Percentiles rank a stretch among this genome's conserved stretches.
phyloP scores from a whole-genome alignment of 768 basidiomycete genomes.

The Boletus eberwhitei region DNA sequence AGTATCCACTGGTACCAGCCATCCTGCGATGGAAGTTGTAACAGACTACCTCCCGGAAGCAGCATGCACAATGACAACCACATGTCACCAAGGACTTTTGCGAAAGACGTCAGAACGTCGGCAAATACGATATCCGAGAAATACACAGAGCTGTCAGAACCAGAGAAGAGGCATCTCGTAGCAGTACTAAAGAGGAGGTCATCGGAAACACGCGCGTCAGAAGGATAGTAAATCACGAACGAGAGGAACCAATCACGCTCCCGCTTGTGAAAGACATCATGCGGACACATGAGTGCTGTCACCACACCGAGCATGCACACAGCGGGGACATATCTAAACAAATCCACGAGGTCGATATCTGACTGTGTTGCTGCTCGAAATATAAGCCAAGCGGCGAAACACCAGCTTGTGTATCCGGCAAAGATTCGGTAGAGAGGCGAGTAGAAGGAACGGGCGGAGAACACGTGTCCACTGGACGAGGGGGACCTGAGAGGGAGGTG shows the following conservation, averaged over 20 bases:
- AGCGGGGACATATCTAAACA: conserved; percentile 73
- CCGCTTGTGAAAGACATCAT: conserved; percentile 58
- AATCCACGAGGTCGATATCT: conserved; percentile 60
- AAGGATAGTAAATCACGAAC: conserved; percentile 46
- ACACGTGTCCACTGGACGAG: conserved; percentile 19
- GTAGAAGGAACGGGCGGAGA: conserved; percentile 42
- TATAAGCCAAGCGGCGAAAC: conserved; percentile 62
- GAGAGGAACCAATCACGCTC: conserved; percentile 76
- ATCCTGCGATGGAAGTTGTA: conserved; percentile 57
- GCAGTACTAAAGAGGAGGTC: conserved; percentile 49
- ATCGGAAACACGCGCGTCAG: background rate
- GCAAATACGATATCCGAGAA: conserved; percentile 94
- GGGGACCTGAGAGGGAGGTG: conserved; percentile 22
- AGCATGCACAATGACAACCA: conserved; percentile 89
- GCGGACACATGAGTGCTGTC: conserved; percentile 62
- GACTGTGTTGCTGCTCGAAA: conserved; percentile 62
- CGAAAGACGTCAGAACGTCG: conserved; percentile 94
- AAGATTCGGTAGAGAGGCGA: conserved; percentile 66
- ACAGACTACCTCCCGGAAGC: conserved; percentile 75
- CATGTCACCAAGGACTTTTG: conserved; percentile 92
- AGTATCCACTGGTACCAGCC: conserved; percentile 73
- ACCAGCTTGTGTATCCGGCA: conserved; percentile 55
- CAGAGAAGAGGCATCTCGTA: conserved; percentile 70
- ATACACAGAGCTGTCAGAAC: conserved; percentile 57
- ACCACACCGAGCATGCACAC: conserved; percentile 59